Evolutionary conservation across 805 yeast species (phyloP), one percentile per base, ranked within the genome.

Genomic region (Wickerhamia fluorescens): DNA sequence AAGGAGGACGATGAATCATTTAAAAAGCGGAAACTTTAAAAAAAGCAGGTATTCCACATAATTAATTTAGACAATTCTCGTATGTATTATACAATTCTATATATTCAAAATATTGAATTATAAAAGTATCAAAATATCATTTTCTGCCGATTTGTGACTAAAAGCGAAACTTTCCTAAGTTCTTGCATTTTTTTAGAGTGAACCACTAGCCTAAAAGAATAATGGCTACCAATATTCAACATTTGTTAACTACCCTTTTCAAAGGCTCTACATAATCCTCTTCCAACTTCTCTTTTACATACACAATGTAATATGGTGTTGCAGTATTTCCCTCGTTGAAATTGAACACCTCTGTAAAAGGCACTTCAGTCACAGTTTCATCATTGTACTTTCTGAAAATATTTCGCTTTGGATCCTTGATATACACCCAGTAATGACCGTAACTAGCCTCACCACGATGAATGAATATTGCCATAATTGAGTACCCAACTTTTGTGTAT

Each of bases 401-500:
- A 16, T 72, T 68, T 12, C 68, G 65, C 37, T 68, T 68, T 3
- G 76, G 73, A 53, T 92, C 97, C 35, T 73, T 75, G 37, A 92
- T 88, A 50, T 89, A 92, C 11, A 89, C 73, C 96, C 97, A 92
- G 54, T 92, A 92, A 55, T 92, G 98, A 2, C 98, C 98, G 48
- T 84, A 89, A 29, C 86, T 78, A 1, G 96, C 97, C 45, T 87
- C 94, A 5, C 98, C 98, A 28, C 96, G 66, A 53, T 92, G 98
- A 27, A 92, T 86, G 49, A 92, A 92, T 5, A 89, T 78, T 0
- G 97, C 94, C 59, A 88, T 89, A 8, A 92, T 66, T 1, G 83
- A 68, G 54, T 89, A 92, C 0, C 88, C 94, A 16, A 78, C 68
- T 27, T 66, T 56, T 28, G 66, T 70, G 56, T 81, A 72, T 6